phyloP scores from a whole-genome alignment of 305 asterid species.

The Ajuga reptans region DNA sequence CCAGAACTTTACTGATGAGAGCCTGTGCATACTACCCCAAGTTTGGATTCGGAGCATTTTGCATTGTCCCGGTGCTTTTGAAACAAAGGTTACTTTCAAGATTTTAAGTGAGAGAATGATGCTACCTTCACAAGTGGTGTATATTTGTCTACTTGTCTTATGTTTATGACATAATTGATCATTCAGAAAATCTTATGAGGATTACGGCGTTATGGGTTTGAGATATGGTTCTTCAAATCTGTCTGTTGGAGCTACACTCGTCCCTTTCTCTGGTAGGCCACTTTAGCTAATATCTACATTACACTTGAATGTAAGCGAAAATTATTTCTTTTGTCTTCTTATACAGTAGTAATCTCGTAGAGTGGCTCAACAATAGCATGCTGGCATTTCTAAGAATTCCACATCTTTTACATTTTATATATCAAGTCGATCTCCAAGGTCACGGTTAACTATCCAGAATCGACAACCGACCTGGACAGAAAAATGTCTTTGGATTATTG shows the following conservation, averaged over 20 bases:
- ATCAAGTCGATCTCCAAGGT: background rate
- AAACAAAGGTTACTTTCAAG: slow-evolving; percentile 50
- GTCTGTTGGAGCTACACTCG: slow-evolving; percentile 66
- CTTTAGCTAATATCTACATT: background rate
- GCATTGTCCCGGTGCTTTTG: slow-evolving; percentile 61
- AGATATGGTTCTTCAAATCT: slow-evolving; percentile 86
- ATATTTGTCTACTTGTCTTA: slow-evolving; percentile 5
- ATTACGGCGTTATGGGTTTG: slow-evolving; percentile 76
- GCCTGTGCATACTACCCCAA: slow-evolving; percentile 74
- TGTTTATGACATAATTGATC: slow-evolving; percentile 26
- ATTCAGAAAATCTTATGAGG: slow-evolving; percentile 56
- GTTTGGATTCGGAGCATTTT: slow-evolving; percentile 75
- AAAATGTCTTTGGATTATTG: background rate
- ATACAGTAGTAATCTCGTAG: background rate
- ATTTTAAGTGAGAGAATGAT: slow-evolving; percentile 1
- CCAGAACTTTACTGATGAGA: slow-evolving; percentile 60
- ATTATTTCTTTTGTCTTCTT: background rate
- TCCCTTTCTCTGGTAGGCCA: slow-evolving; percentile 58
- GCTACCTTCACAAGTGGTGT: slow-evolving; percentile 12
- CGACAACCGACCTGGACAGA: background rate
- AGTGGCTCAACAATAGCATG: slow-evolving; percentile 1
- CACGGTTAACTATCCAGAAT: background rate
- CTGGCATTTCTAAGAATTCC: background rate
- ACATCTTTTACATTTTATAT: background rate
- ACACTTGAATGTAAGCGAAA: background rate